Base-by-base conservation (phyloP, 306 rosid genomes). In the Leucaena leucocephala region DNA sequence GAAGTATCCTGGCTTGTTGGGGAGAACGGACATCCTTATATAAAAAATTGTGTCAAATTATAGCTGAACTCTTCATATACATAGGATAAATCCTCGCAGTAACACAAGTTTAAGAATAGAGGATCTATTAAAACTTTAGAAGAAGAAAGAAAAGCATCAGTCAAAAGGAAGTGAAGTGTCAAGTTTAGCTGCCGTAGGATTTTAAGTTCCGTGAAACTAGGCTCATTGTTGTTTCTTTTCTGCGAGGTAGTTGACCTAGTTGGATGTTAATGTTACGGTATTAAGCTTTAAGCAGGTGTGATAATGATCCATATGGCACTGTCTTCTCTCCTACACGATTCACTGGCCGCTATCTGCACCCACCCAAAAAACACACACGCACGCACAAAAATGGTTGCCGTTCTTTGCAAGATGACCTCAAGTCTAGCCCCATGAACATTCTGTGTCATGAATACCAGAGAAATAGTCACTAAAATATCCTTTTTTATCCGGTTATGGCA, bases 201-300 rank as follows among this genome's bases (percentile, higher is more conserved):
- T 76, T 59, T 33, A 70, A 2, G 38, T 75, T 84, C 12, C 76
- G 57, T 61, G 1, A 71, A 43, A 42, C 49, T 49, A 44, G 65
- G 65, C 46, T 34, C 46, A 6, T 80, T 72, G 43, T 42, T 72
- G 55, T 72, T 63, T 72, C 61, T n/a, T 78, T 38, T 10, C 55
- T 22, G 17, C 14, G 36, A 27, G 68, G 38, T 59, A 48, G 34
- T 17, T 76, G 78, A 50, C 43, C 12, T 40, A 49, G 40, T 63
- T 80, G 43, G 77, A 62, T 42, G 34, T 52, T 44, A 55, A 34
- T 77, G 73, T 63, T 72, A 22, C 5, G 64, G 34, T 58, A 14
- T 58, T 71, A 65, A 68, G 50, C 71, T 82, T 49, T 70, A 68
- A 76, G 59, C 71, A 61, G 68, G 72, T 72, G 57, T 68, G 72